A percentile compares a stretch with the other conserved stretches of the same genome.
These are phyloP conservation scores for Gnetum montanum DNA, from an alignment of 75 land plant genomes.

Conservation along the genomic window DNA sequence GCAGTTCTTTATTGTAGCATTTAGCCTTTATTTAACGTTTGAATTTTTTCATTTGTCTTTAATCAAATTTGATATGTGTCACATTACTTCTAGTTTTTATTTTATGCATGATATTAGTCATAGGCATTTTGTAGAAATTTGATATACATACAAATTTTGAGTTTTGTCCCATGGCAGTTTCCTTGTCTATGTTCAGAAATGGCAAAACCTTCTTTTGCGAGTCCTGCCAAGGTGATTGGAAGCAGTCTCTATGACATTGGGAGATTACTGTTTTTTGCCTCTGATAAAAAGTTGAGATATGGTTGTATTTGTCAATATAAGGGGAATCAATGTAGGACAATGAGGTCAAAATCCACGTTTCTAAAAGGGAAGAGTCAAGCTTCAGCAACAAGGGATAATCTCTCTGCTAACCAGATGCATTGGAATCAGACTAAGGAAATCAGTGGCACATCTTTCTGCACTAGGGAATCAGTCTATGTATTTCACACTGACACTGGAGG, in stretches of 20 bases:
- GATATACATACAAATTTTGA: too few relatives aligned
- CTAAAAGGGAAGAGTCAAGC: neutral
- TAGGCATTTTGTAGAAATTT: too few relatives aligned
- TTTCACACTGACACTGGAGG: constrained; percentile 7
- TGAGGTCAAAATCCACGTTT: neutral
- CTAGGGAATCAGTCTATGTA: neutral
- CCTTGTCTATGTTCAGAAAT: too few relatives aligned
- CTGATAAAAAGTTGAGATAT: neutral
- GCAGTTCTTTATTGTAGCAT: too few relatives aligned
- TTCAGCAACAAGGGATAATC: neutral
- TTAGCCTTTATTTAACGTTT: too few relatives aligned
- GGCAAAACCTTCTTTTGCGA: neutral
- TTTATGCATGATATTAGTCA: too few relatives aligned
- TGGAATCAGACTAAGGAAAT: neutral
- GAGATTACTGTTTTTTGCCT: neutral
- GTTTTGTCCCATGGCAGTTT: too few relatives aligned
- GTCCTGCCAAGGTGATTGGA: neutral
- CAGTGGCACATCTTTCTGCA: neutral
- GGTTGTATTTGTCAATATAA: neutral
- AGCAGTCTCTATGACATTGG: neutral
- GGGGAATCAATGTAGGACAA: neutral
- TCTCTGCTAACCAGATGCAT: neutral
- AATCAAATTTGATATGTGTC: too few relatives aligned
- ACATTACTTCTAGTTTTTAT: too few relatives aligned
- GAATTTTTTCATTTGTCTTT: too few relatives aligned